phyloP scores from a whole-genome alignment of 345 rosid genomes.

The Salix dunnii region DNA sequence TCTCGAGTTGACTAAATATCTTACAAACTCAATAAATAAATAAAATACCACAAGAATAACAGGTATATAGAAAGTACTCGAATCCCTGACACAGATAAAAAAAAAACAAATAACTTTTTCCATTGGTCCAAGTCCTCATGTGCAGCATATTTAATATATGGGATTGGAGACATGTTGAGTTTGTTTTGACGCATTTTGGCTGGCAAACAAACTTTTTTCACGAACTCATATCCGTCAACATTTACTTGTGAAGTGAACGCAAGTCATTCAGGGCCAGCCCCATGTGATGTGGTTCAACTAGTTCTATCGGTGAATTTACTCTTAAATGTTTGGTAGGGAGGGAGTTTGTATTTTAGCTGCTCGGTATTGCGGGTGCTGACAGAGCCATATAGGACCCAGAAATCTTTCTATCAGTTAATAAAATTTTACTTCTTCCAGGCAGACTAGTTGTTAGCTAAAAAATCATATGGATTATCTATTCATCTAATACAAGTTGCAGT shows the following conservation, averaged over 20 bases:
- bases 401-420: background rate
- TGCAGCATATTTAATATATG: slow-evolving; percentile 19
- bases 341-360: slow-evolving; percentile 3
- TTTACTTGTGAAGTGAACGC: background rate
- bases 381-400: background rate
- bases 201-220: slow-evolving; percentile 6
- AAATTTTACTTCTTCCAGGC: background rate
- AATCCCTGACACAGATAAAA: no score
- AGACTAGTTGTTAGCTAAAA: background rate
- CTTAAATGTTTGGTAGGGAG: slow-evolving; percentile 23
- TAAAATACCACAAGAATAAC: no score
- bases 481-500: no score
- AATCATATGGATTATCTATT: background rate
- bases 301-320: background rate
- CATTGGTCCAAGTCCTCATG: no score
- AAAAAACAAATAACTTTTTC: no score
- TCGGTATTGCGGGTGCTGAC: background rate
- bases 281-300: slow-evolving; percentile 8
- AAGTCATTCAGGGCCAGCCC: background rate
- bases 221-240: background rate
- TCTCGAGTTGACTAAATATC: no score
- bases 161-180: slow-evolving; percentile 27
- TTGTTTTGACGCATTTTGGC: slow-evolving; percentile 19
- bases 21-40: no score
- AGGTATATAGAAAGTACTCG: no score